A percentile compares a stretch with the other conserved stretches of the same genome.
phyloP scores from a whole-genome alignment of 768 basidiomycete genomes.

The Galerina sulciceps region DNA sequence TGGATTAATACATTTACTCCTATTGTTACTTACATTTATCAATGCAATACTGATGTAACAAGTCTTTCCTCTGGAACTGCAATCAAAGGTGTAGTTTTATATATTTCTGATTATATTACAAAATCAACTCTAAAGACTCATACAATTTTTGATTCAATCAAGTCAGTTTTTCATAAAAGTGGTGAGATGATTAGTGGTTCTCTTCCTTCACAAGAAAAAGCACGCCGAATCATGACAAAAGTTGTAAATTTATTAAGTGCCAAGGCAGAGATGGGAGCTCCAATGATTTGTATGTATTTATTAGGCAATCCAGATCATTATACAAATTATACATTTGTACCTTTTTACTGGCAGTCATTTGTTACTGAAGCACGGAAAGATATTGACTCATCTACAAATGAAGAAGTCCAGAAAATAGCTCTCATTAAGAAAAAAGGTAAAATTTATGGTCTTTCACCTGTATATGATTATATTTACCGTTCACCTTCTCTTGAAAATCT shows the following conservation, averaged over 20 bases:
- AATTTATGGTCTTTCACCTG: constrained; percentile 22
- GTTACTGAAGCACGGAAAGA: neutral
- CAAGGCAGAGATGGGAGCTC: constrained; percentile 35
- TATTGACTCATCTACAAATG: neutral
- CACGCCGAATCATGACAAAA: constrained; percentile 11
- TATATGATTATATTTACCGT: constrained; percentile 26
- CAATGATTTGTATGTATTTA: constrained; percentile 34
- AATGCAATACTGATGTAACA: constrained; percentile 40
- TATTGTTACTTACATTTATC: constrained; percentile 28
- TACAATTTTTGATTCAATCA: constrained; percentile 33
- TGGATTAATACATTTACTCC: constrained; percentile 36
- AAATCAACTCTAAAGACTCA: constrained; percentile 37
- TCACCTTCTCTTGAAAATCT: constrained; percentile 22
- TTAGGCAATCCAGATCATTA: constrained; percentile 38
- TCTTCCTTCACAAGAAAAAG: constrained; percentile 9
- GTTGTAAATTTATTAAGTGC: constrained; percentile 29
- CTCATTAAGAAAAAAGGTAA: constrained; percentile 19
- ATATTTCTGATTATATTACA: constrained; percentile 42
- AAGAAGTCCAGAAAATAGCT: constrained; percentile 17
- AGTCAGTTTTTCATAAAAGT: constrained; percentile 23
- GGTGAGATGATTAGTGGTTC: constrained; percentile 20
- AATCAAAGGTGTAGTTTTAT: constrained; percentile 33
- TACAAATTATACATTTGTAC: constrained; percentile 29
- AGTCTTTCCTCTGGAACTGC: constrained; percentile 37
- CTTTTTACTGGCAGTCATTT: constrained; percentile 31